Evolutionary conservation across 2,329 filamentous ascomycete genomes (phyloP), one percentile per base, ranked within the genome.

Genomic region (Colletotrichum simmondsii): DNA sequence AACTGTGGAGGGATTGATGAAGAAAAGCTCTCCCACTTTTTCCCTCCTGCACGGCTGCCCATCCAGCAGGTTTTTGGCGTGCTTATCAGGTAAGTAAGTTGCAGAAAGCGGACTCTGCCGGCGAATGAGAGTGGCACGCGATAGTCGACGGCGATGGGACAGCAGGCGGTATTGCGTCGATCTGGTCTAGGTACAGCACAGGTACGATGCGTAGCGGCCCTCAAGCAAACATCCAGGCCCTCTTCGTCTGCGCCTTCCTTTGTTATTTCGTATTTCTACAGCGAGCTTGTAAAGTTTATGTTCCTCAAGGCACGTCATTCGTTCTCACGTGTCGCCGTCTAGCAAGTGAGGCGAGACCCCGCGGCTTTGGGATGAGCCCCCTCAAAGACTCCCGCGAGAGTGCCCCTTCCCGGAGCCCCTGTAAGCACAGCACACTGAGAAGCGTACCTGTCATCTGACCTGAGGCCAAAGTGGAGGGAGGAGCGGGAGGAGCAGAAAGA

Each of bases 21-120:
- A 57, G 19, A 61, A 14, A 14, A 16, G 63, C 30, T 67, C 67
- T 74, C 71, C 73, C 71, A 75, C 67, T 70, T 70, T 70, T 70
- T 67, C 67, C 37, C 68, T 68, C 49, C 70, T 72, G 70, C 70
- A 72, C 70, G 30, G 70, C 66, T 70, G 70, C 70, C 72, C 72
- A 58, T 72, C 61, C 60, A 73, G 68, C 68, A 72, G 64, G 68
- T 71, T 67, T 75, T 75, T 71, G 72, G 61, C 52, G 54, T 69
- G 60, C 61, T 72, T 53, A 66, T 74, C 61, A 65, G 65, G 74
- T 68, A 65, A 64, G 61, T 35, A 58, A 59, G 53, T 60, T 54
- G 66, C 71, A 75, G 71, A 70, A 71, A 67, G 57, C 71, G 65
- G 70, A 66, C 42, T 57, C 57, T 30, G 37, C 53, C 46, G 70